These are phyloP conservation scores for Datura wrightii DNA, from an alignment of 257 asterid species.

Conservation along the genomic window DNA sequence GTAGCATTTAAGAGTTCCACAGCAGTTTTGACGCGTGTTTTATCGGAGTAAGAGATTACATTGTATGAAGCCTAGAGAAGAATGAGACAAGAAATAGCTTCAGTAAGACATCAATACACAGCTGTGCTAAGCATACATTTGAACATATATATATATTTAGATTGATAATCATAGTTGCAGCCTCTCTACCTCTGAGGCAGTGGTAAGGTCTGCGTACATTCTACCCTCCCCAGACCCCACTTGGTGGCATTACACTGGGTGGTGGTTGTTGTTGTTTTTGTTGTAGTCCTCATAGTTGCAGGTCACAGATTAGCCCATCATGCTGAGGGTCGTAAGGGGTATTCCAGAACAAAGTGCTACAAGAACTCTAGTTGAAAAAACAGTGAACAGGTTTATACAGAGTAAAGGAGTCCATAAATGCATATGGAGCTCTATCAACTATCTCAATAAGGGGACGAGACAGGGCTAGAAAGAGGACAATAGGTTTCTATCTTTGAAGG, in stretches of 20 bases:
- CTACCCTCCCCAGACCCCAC: too few species aligned
- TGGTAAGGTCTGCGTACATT: too few species aligned
- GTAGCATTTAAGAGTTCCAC: constrained; percentile 92
- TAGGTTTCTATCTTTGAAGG: background rate
- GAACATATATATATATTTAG: background rate
- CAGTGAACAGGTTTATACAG: background rate
- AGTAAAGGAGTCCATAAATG: background rate
- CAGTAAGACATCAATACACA: background rate
- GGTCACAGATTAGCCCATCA: background rate
- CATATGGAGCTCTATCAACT: background rate
- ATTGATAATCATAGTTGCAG: too few species aligned
- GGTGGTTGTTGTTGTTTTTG: too few species aligned
- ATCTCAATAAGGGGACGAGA: background rate
- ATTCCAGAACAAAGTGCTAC: background rate
- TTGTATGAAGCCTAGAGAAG: constrained; percentile 79
- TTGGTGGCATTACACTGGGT: too few species aligned
- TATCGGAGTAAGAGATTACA: constrained; percentile 84
- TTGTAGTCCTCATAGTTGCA: too few species aligned
- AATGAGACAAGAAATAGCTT: constrained; percentile 8
- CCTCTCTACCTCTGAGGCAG: too few species aligned
- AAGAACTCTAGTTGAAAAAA: background rate
- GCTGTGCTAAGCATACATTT: background rate
- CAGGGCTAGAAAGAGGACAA: background rate
- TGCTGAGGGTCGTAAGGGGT: background rate
- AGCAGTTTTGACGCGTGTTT: constrained; percentile 83